Conservation (phyloP, 192 early-diverging fungal species). For the Podila clonocystis region DNA sequence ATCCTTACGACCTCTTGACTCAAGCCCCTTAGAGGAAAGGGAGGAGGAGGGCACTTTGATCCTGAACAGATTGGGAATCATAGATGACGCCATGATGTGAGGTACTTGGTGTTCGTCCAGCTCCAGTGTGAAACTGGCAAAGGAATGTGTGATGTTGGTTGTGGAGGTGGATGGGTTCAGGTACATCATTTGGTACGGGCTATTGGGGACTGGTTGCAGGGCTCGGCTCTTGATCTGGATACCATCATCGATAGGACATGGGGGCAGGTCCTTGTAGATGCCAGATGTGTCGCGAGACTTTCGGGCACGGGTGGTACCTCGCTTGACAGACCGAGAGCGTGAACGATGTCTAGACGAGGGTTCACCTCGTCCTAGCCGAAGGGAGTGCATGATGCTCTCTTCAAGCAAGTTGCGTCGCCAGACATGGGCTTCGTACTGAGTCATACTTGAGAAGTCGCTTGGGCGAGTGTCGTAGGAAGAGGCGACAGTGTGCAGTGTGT, state of each 20-base stretch:
- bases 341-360: neutral
- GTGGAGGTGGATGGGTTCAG: constrained; percentile 25
- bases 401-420: constrained; percentile 18
- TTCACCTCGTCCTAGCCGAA: constrained; percentile 7
- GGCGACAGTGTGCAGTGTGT: neutral
- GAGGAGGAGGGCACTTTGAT: constrained; percentile 9
- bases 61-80: constrained; percentile 25
- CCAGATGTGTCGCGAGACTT: constrained; percentile 3
- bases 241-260: neutral
- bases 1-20: constrained; percentile 4
- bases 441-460: neutral
- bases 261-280: constrained; percentile 12
- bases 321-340: constrained; percentile 24
- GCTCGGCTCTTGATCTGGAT: neutral
- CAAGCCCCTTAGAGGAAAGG: neutral
- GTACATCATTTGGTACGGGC: constrained; percentile 29
- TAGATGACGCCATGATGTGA: constrained; percentile 33
- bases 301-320: constrained; percentile 6
- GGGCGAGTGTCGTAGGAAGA: constrained; percentile 20
- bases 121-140: constrained; percentile 35
- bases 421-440: constrained; percentile 12
- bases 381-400: constrained; percentile 28
- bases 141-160: constrained; percentile 41
- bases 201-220: neutral
- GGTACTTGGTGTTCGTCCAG: constrained; percentile 28